Conservation (phyloP, 495 filamentous ascomycete genomes). For the Acidiella bohemica region DNA sequence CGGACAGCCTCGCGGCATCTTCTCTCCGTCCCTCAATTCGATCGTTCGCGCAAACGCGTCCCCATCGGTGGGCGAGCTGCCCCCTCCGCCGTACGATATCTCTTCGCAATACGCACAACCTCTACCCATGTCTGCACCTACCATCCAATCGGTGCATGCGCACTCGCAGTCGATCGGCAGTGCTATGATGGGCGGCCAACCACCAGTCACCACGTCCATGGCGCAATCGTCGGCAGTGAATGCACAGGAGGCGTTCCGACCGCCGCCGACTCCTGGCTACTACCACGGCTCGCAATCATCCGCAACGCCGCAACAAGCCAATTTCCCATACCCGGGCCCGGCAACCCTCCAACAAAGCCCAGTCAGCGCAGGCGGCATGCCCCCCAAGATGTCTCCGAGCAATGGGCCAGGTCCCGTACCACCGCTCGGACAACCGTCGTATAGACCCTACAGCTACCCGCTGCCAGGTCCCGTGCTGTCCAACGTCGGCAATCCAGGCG, state of each 20-base stretch:
- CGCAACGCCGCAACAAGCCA: conserved; percentile 48
- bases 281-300: conserved; percentile 46
- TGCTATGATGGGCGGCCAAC: conserved; percentile 32
- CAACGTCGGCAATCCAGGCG: conserved; percentile 59
- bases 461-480: conserved; percentile 62
- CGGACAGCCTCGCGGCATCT: conserved; percentile 36
- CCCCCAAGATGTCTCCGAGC: conserved; percentile 42
- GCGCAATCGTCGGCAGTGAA: conserved; percentile 49
- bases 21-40: conserved; percentile 40
- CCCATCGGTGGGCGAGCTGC: conserved; percentile 36
- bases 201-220: conserved; percentile 37
- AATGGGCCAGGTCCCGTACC: conserved; percentile 35
- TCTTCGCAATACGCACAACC: conserved; percentile 46
- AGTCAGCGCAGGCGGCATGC: conserved; percentile 40
- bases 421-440: conserved; percentile 35
- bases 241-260: conserved; percentile 50
- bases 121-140: conserved; percentile 28
- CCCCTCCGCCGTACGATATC: conserved; percentile 47
- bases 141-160: conserved; percentile 13
- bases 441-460: conserved; percentile 37
- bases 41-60: conserved; percentile 35
- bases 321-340: conserved; percentile 43
- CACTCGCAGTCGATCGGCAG: conserved; percentile 28
- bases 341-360: conserved; percentile 48
- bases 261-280: conserved; percentile 45